phyloP scores from a whole-genome alignment of 371 early-diverging fungal genomes.

The Funneliformis caledonium region DNA sequence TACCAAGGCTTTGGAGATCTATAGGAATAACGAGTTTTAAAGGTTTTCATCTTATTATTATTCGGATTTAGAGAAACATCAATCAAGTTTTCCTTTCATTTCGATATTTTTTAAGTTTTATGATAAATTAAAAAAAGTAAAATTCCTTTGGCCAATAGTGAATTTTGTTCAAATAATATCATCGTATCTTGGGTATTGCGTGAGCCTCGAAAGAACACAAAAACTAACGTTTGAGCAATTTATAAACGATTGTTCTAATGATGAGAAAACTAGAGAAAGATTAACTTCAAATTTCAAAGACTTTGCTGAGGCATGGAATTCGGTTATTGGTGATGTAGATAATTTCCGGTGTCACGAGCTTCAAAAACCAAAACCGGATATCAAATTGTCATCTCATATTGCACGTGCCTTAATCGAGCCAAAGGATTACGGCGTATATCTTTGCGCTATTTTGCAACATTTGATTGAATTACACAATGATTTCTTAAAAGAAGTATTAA shows the following conservation, averaged over 20 bases:
- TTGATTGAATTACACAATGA: constrained; percentile 35
- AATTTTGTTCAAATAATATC: constrained; percentile 31
- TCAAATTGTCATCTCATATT: background rate
- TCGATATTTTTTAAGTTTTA: constrained; percentile 34
- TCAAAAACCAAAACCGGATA: background rate
- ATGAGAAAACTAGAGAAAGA: background rate
- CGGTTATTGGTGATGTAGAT: background rate
- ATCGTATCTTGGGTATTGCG: constrained; percentile 5
- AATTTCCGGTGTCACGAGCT: constrained; percentile 30
- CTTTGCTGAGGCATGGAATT: constrained; percentile 36
- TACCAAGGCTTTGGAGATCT: constrained; percentile 30
- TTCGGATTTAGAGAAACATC: background rate
- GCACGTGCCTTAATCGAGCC: constrained; percentile 32
- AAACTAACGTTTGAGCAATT: constrained; percentile 17
- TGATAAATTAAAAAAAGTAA: background rate
- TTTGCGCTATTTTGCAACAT: constrained; percentile 33
- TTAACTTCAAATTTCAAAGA: constrained; percentile 9
- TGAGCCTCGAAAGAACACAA: constrained; percentile 21
- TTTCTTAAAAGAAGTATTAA: constrained; percentile 32
- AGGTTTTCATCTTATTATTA: constrained; percentile 28
- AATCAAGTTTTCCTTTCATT: constrained; percentile 22
- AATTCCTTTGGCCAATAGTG: constrained; percentile 20
- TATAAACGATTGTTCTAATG: background rate
- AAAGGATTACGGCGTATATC: constrained; percentile 31
- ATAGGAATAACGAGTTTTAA: constrained; percentile 1